Base-by-base conservation (phyloP, 768 basidiomycete genomes). In the Leccinum incarnatum region DNA sequence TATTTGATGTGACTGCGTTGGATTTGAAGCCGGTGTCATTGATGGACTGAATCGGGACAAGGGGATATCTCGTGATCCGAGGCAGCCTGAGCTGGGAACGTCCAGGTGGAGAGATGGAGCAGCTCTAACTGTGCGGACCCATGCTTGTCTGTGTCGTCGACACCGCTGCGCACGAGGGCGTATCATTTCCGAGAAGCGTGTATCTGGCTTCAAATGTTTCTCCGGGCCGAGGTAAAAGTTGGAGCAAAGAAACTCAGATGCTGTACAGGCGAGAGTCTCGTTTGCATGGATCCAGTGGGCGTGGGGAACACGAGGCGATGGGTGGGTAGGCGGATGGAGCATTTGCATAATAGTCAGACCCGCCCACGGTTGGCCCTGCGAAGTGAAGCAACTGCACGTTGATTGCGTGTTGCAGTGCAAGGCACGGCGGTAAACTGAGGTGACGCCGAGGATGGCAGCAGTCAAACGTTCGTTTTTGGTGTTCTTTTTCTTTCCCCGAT, bases 281-380 rank as follows among this genome's bases (percentile, higher is more conserved):
- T 51, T 60, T 47, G 19, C n/a, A 8, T 42, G 40, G n/a, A 34
- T 34, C 34, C 5, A 34, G 49, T 53, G 32, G 56, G 50, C 58
- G 59, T 63, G 57, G 50, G 5, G 29, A 57, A 70, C 66, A 66
- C 61, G 70, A 72, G 70, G 70, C 42, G 40, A 34, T 10, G 12
- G 17, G n/a, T 40, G 40, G 40, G 40, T 10, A 40, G n/a, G n/a
- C 40, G 40, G 40, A n/a, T n/a, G 40, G 40, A 42, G 40, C 8
- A n/a, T 42, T 42, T n/a, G 40, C 8, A n/a, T 42, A n/a, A 42
- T n/a, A 42, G 40, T n/a, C 4, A n/a, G 17, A n/a, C 40, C 37
- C 17, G 37, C 40, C 37, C 37, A 17, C 17, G 37, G 37, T 40
- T 40, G 37, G 8, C 19, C 34, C 25, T 5, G 21, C 40, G 53